Evolutionary conservation across 176 grass and related monocot genomes (phyloP).

Genomic region (Tillandsia leiboldiana): DNA sequence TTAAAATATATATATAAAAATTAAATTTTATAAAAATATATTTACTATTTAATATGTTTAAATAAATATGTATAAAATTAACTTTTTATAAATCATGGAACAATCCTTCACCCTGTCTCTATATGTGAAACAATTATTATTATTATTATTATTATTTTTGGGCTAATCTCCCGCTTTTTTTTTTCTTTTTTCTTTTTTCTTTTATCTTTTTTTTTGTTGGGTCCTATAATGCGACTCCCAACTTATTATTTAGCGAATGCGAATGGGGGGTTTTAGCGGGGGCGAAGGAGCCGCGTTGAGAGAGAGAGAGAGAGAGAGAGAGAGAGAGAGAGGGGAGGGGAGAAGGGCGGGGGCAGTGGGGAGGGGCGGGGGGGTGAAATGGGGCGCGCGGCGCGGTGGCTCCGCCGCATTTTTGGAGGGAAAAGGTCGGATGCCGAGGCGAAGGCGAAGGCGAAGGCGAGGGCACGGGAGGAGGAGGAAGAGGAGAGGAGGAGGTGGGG

Average conservation of each 20-base stretch:
- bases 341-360: background rate
- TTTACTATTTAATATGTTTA: too few species aligned
- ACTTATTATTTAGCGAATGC: too few species aligned
- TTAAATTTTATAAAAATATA: too few species aligned
- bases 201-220: slow-evolving; percentile 27
- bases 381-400: slow-evolving; percentile 66
- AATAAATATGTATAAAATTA: too few species aligned
- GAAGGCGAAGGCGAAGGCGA: background rate
- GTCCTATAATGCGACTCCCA: background rate
- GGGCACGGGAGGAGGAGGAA: background rate
- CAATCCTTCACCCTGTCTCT: background rate
- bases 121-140: background rate
- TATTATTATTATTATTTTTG: slow-evolving; percentile 13
- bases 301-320: too few species aligned
- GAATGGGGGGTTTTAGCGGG: too few species aligned
- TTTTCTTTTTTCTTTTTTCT: background rate
- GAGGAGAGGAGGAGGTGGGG: slow-evolving; percentile 48
- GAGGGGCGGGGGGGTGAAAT: slow-evolving; percentile 29
- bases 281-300: too few species aligned
- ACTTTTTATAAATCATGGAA: too few species aligned
- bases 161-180: slow-evolving; percentile 56
- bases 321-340: too few species aligned
- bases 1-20: too few species aligned
- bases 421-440: slow-evolving; percentile 29
- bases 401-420: slow-evolving; percentile 52